Conservation (phyloP, 129 eudicot genomes). For the Centrapalus pauciflorus region DNA sequence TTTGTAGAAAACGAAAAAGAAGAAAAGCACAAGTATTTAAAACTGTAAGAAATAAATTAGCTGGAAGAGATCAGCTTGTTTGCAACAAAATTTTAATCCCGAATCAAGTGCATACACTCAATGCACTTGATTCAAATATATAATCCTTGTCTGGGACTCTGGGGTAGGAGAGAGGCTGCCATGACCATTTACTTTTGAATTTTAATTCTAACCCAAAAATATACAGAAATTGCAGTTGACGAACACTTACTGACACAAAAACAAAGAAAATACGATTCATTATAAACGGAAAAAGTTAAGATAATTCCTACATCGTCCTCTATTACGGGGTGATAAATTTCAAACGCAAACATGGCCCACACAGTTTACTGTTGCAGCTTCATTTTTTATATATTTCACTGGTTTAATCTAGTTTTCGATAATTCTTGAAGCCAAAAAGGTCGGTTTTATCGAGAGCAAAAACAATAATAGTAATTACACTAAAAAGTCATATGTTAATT, state of each 20-base stretch:
- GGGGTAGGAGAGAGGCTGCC: not conserved
- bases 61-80: constrained; percentile 3
- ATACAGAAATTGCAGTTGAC: not conserved
- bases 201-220: not conserved
- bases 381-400: not conserved
- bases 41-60: not conserved
- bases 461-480: not conserved
- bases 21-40: not conserved
- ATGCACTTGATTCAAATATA: not conserved
- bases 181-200: not conserved
- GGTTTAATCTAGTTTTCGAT: not conserved
- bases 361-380: not conserved
- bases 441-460: constrained; percentile 3
- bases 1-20: not conserved
- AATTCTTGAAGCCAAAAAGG: constrained; percentile 5
- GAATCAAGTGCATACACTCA: constrained; percentile 10
- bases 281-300: not conserved
- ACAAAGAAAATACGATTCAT: not conserved
- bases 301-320: not conserved
- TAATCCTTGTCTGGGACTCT: not conserved
- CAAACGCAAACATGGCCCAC: constrained; percentile 12
- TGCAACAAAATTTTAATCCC: constrained; percentile 5
- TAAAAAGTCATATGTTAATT: not conserved
- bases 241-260: not conserved
- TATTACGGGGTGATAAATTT: constrained; percentile 1